Conservation (phyloP, 352 stramenopile genomes). For the Blastocystis sp. region DNA sequence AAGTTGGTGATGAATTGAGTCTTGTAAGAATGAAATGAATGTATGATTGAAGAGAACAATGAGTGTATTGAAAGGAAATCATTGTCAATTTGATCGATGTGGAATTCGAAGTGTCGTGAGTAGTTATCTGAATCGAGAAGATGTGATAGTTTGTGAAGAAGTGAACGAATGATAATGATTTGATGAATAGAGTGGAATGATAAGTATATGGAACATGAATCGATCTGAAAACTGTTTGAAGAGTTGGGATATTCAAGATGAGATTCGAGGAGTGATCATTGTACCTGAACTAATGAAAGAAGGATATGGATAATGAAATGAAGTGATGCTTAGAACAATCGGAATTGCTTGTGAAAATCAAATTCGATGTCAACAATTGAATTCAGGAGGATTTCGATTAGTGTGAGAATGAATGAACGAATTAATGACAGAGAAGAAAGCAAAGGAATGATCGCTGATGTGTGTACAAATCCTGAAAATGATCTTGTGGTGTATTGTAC, state of each 20-base stretch:
- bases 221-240: not conserved
- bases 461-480: not conserved
- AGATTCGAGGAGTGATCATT: not conserved
- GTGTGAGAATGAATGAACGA: not conserved
- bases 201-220: not conserved
- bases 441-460: not conserved
- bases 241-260: not conserved
- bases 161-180: not conserved
- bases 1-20: not conserved
- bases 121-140: not conserved
- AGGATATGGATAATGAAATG: not conserved
- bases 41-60: not conserved
- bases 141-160: not conserved
- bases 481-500: not conserved
- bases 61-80: slow-evolving; percentile 9
- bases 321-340: not conserved
- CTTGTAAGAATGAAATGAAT: not conserved
- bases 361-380: not conserved
- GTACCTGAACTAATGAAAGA: not conserved
- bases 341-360: not conserved
- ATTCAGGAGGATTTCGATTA: not conserved
- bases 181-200: not conserved
- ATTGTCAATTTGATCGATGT: not conserved
- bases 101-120: not conserved
- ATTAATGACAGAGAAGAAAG: not conserved